Conservation (phyloP, 805 yeast species). For the Pichia phayaonensis region DNA sequence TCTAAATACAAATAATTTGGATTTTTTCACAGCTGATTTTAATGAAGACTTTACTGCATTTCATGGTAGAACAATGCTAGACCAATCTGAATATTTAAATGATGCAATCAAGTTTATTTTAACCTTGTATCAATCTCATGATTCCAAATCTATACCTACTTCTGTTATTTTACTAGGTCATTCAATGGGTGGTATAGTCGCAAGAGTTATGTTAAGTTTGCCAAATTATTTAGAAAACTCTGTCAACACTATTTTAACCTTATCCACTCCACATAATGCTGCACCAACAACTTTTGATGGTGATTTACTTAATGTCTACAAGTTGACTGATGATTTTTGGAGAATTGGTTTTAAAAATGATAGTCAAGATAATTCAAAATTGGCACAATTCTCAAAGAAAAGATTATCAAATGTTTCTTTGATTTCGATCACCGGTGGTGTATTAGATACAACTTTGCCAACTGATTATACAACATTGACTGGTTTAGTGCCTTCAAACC, state of each 20-base stretch:
- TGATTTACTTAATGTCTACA: conserved; percentile 68
- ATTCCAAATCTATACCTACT: conserved; percentile 19
- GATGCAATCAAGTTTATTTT: conserved; percentile 79
- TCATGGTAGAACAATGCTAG: conserved; percentile 88
- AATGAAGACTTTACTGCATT: conserved; percentile 95
- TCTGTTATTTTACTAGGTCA: conserved; percentile 83
- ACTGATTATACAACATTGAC: conserved; percentile 81
- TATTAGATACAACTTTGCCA: conserved; percentile 68
- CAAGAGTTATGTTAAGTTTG: conserved; percentile 73
- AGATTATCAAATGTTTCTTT: conserved; percentile 55
- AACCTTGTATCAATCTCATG: conserved; percentile 44
- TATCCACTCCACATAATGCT: conserved; percentile 87
- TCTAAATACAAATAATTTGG: conserved; percentile 43
- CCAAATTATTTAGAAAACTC: conserved; percentile 68
- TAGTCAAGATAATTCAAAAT: conserved; percentile 2
- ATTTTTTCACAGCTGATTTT: conserved; percentile 88
- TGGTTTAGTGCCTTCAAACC: conserved; percentile 59
- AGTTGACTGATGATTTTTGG: conserved; percentile 77
- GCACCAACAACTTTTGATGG: conserved; percentile 94
- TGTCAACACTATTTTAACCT: conserved; percentile 74
- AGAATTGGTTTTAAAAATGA: conserved; percentile 41
- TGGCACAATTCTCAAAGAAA: conserved; percentile 31
- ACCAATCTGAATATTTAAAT: conserved; percentile 88
- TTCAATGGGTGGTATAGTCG: conserved; percentile 97
- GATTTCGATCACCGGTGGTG: conserved; percentile 86